phyloP scores from a whole-genome alignment of 805 yeast genomes.

The Candida sonorensis region DNA sequence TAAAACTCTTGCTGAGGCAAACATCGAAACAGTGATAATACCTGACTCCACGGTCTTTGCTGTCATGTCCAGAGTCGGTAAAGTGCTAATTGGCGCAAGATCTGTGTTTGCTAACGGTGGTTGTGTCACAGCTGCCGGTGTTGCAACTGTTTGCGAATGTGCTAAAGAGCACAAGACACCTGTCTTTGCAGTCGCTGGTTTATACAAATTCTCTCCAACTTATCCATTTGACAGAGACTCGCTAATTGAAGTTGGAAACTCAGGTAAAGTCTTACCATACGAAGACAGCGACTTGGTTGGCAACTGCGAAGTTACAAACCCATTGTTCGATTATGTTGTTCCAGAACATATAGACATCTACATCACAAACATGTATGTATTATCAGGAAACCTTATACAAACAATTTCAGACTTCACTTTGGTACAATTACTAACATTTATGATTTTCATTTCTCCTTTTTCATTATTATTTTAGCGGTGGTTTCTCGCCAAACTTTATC shows the following conservation, averaged over 20 bases:
- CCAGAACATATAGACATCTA: slow-evolving; percentile 94
- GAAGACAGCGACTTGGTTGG: slow-evolving; percentile 64
- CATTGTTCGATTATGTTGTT: slow-evolving; percentile 81
- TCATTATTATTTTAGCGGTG: slow-evolving; percentile 45
- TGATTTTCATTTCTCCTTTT: slow-evolving; percentile 2
- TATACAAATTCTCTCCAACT: slow-evolving; percentile 85
- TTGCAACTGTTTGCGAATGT: slow-evolving; percentile 87
- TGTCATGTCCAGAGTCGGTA: slow-evolving; percentile 95
- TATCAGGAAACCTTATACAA: neutral
- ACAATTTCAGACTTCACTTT: neutral
- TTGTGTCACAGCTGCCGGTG: slow-evolving; percentile 83
- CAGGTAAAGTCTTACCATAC: slow-evolving; percentile 81
- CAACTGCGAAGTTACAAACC: slow-evolving; percentile 76
- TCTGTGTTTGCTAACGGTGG: slow-evolving; percentile 97
- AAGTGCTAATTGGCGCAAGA: slow-evolving; percentile 87
- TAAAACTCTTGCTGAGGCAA: slow-evolving; percentile 69
- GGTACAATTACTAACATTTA: slow-evolving; percentile 1
- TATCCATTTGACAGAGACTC: slow-evolving; percentile 86
- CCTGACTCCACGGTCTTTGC: slow-evolving; percentile 94
- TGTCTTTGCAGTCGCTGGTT: slow-evolving; percentile 90
- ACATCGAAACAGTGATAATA: slow-evolving; percentile 82
- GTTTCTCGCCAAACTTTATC: slow-evolving; percentile 92
- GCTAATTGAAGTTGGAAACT: slow-evolving; percentile 84
- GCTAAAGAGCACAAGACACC: slow-evolving; percentile 96
- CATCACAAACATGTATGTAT: slow-evolving; percentile 69